Evolutionary conservation across 1,284 basidiomycete genomes (phyloP), one percentile per base, ranked within the genome.

Genomic region (Cutaneotrichosporon sp.): DNA sequence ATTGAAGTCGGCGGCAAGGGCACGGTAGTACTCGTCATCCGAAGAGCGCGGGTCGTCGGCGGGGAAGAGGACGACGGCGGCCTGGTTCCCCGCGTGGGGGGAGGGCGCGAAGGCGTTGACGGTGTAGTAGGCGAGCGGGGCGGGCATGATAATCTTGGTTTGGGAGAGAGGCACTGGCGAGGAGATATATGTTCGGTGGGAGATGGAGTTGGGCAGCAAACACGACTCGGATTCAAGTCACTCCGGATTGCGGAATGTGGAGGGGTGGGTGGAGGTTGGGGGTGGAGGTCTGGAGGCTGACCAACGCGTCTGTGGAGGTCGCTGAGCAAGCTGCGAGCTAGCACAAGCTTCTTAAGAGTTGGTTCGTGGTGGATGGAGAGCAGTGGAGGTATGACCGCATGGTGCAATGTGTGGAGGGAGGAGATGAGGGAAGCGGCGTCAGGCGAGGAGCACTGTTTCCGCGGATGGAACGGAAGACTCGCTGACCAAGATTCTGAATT

Each of bases 71-170:
- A 77, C 72, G 4, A 77, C 71, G 1, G 74, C 67, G 18, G 75
- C 75, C 67, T 75, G 75, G 59, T 77, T 77, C 8, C 75, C 75
- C 2, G 68, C 70, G 47, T 71, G 68, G 0, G 67, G 67, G 13
- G 70, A 67, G 10, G 67, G 65, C 29, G 63, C 65, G 59, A 77
- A 75, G 4, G 73, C 75, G 65, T 77, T 77, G 57, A 73, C 47
- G 16, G 69, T 62, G 58, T 70, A 25, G 45, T 25, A 47, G 20
- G 45, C 22, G 45, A 47, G 24, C 25, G 24, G 20, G 11, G 22
- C 9, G 13, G 45, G 3, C 25, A 47, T 46, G 43, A 16, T 38
- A n/a, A 16, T 18, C 16, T 42, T 42, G 18, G 11, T 8, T n/a
- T 14, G 18, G 18, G 18, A n/a, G 16, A n/a, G 16, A 14, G 18